Evolutionary conservation across 306 rosid genomes (phyloP), one percentile per base, ranked within the genome.

Genomic region (Glycine soja): DNA sequence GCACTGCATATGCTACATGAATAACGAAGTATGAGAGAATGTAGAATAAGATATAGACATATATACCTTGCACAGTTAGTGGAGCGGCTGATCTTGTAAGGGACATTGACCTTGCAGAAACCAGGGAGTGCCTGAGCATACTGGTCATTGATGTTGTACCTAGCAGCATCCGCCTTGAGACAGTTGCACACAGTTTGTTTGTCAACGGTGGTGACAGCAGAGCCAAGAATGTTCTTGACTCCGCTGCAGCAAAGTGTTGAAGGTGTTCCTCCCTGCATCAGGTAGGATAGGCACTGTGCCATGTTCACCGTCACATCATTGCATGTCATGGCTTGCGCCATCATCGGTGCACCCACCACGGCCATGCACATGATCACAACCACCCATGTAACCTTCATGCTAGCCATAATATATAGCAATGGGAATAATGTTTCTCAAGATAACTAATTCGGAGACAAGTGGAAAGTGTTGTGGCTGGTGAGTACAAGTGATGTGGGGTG

Each of bases 71-170:
- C 51, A 58, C 94, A 88, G 81, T 90, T 77, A 46, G 89, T 83
- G 78, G 70, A 16, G 38, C 83, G 57, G 75, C 89, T 87, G 87
- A 90, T 83, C 71, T 66, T 71, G 85, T 83, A 90, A 62, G 90
- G 90, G 72, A 90, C 59, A 16, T 51, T 59, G 75, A 81, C 81
- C 0, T 58, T 57, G 43, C 94, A 90, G 13, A 15, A 6, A 5
- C 2, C 16, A 0, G 91, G 94, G 51, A 88, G 87, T n/a, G 42
- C 42, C 15, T 75, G 86, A 3, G 83, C 88, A 24, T 12, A n/a
- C 6, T 12, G 16, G 0, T 15, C 36, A 10, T 75, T 83, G 74
- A 88, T 45, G 43, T 38, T 38, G 43, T 38, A 38, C 43, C 43
- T 38, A 4, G 6, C 0, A 0, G 43, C 43, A 38, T 38, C 43